Percentiles rank a stretch among this genome's conserved stretches.
phyloP scores from a whole-genome alignment of 305 asterid genomes.

The Fraxinus xanthoxyloides region DNA sequence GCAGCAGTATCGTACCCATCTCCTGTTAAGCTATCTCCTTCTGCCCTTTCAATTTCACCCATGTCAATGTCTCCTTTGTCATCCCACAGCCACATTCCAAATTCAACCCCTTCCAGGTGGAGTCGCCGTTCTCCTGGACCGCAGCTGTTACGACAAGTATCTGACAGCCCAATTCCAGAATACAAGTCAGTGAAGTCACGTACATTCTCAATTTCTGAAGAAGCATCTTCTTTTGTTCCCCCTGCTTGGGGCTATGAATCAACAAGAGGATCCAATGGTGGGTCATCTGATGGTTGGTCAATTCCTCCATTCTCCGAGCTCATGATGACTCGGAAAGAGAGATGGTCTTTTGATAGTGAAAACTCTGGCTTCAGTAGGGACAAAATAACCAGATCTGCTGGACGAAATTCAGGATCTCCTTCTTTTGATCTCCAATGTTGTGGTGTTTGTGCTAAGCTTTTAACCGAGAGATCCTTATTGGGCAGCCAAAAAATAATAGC shows the following conservation, averaged over 20 bases:
- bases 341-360: conserved; percentile 98
- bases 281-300: conserved; percentile 85
- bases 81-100: conserved; percentile 62
- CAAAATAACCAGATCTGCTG: conserved; percentile 52
- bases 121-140: conserved; percentile 70
- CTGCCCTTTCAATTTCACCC: conserved; percentile 76
- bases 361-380: conserved; percentile 57
- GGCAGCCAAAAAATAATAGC: conserved; percentile 60
- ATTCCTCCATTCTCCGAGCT: conserved; percentile 68
- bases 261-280: conserved; percentile 68
- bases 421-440: conserved; percentile 70
- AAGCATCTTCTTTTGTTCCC: conserved; percentile 48
- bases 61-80: conserved; percentile 67
- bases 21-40: conserved; percentile 69
- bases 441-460: conserved; percentile 73
- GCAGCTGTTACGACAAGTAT: conserved; percentile 58
- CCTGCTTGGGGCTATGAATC: conserved; percentile 73
- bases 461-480: conserved; percentile 70
- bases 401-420: conserved; percentile 48
- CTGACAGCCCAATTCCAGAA: conserved; percentile 63
- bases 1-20: conserved; percentile 58
- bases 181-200: conserved; percentile 47
- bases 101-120: conserved; percentile 74
- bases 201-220: conserved; percentile 71
- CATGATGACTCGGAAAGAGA: conserved; percentile 55